Evolutionary conservation across 2,329 filamentous ascomycete species (phyloP).

Genomic region (Talaromyces verruculosus): DNA sequence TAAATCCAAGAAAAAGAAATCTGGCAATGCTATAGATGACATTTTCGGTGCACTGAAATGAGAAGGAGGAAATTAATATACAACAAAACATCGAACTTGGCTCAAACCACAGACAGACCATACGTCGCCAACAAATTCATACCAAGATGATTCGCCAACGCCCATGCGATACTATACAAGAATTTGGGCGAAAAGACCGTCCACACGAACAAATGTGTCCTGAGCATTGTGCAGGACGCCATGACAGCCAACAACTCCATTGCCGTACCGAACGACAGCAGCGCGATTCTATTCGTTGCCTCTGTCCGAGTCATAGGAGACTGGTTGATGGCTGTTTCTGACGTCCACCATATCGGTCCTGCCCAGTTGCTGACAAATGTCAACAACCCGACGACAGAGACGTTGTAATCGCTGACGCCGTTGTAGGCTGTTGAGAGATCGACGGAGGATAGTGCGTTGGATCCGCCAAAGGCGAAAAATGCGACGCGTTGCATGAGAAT

Average conservation of each 20-base stretch:
- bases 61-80: conserved; percentile 1
- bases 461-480: conserved; percentile 88
- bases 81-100: conserved; percentile 12
- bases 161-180: conserved; percentile 88
- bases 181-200: conserved; percentile 98
- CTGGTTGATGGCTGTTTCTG: conserved; percentile 51
- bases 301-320: conserved; percentile 24
- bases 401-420: conserved; percentile 77
- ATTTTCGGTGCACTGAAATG: conserved; percentile 63
- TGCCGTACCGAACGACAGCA: conserved; percentile 70
- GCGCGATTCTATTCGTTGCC: conserved; percentile 54
- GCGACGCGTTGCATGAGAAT: conserved; percentile 76
- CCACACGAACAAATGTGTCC: conserved; percentile 96
- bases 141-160: conserved; percentile 72
- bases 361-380: conserved; percentile 92
- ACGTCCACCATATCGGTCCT: conserved; percentile 83
- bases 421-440: conserved; percentile 96
- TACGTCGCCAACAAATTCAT: conserved; percentile 68
- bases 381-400: conserved; percentile 75
- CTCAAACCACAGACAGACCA: conserved; percentile 52
- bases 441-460: conserved; percentile 93
- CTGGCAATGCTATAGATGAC: conserved; percentile 66
- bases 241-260: conserved; percentile 71
- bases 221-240: conserved; percentile 78
- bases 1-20: conserved; percentile 47